phyloP scores from a whole-genome alignment of 441 rosid genomes.

The Cnidoscolus chayamansa region DNA sequence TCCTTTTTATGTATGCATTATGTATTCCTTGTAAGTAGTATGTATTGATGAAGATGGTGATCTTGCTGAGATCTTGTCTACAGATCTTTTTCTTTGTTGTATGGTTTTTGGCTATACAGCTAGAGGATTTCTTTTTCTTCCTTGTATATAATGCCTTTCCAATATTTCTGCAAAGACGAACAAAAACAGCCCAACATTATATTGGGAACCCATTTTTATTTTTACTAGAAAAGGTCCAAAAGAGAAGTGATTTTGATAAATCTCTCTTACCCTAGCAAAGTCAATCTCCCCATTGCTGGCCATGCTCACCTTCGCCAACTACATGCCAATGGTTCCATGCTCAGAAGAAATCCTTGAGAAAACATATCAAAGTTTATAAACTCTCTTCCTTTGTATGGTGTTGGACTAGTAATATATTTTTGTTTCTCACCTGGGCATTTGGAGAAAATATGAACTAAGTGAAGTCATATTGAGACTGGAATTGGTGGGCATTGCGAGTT shows the following conservation, averaged over 20 bases:
- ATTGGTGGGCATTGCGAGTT: conserved; percentile 29
- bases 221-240: neutral
- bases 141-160: conserved; percentile 24
- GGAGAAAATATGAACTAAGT: conserved; percentile 60
- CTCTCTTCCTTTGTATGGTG: neutral
- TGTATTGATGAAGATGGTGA: conserved; percentile 43
- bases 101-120: conserved; percentile 39
- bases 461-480: conserved; percentile 46
- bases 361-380: neutral
- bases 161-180: conserved; percentile 36
- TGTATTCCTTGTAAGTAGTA: conserved; percentile 47
- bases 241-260: neutral
- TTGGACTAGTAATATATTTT: neutral
- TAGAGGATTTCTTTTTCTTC: conserved; percentile 30
- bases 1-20: conserved; percentile 46
- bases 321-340: conserved; percentile 61
- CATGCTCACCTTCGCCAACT: conserved; percentile 28
- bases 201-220: conserved; percentile 12
- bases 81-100: conserved; percentile 33
- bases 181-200: conserved; percentile 21
- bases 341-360: conserved; percentile 54
- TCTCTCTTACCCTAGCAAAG: conserved; percentile 34
- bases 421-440: conserved; percentile 57
- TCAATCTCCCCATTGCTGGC: conserved; percentile 34
- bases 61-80: conserved; percentile 43